Evolutionary conservation across 2,329 filamentous ascomycete species (phyloP).

Genomic region (Pleoardoris graminearum): DNA sequence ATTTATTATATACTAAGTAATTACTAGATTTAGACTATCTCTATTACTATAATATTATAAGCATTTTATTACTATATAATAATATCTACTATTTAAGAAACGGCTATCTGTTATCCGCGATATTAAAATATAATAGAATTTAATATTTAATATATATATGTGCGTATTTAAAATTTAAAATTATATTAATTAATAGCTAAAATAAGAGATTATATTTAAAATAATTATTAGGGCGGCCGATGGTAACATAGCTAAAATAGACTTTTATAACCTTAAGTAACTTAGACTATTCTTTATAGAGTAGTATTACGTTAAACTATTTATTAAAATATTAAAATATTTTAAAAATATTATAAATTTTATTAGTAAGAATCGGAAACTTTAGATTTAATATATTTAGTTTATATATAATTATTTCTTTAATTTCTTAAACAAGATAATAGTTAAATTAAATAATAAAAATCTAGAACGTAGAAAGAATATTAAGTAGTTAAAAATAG

Average conservation of each 20-base stretch:
- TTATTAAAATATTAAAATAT: slow-evolving; percentile 2
- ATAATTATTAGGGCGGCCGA: not conserved
- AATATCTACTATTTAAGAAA: not conserved
- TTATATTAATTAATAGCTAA: slow-evolving; percentile 16
- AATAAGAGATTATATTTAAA: not conserved
- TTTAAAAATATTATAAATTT: slow-evolving; percentile 8
- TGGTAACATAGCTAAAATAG: slow-evolving; percentile 1
- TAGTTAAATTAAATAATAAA: not conserved
- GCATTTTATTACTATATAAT: not conserved
- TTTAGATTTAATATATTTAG: slow-evolving; percentile 8
- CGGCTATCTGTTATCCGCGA: not conserved
- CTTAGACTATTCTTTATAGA: slow-evolving; percentile 6
- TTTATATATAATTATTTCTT: slow-evolving; percentile 12
- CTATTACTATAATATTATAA: not conserved
- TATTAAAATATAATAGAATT: slow-evolving; percentile 14
- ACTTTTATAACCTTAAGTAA: slow-evolving; percentile 4
- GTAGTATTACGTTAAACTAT: slow-evolving; percentile 6
- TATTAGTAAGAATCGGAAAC: slow-evolving; percentile 7
- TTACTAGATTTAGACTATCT: not conserved
- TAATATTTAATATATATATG: slow-evolving; percentile 13
- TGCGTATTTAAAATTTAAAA: slow-evolving; percentile 7
- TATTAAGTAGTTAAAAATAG: slow-evolving; percentile 4
- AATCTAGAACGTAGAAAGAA: not conserved
- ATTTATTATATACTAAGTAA: not conserved
- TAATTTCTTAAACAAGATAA: slow-evolving; percentile 6